Evolutionary conservation across 2,329 filamentous ascomycete species (phyloP), one percentile per base, ranked within the genome.

Genomic region (Madurella mycetomatis): DNA sequence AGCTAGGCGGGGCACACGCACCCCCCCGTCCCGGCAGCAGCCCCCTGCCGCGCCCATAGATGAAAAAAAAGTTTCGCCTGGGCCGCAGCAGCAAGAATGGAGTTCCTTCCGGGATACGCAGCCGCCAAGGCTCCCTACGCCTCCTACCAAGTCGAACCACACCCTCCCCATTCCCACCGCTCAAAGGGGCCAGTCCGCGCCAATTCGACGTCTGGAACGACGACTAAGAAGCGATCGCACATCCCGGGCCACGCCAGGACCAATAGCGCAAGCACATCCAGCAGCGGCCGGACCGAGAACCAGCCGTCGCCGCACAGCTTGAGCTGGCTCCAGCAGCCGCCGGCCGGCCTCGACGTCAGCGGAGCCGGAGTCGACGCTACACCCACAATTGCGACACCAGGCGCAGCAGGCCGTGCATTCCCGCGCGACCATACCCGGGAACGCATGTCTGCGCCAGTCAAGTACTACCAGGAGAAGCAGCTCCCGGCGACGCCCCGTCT

Each of bases 211-310:
- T 60, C 63, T 13, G 56, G 55, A 12, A 40, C 55, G 9, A 44
- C 48, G 19, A 51, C 49, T 16, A 62, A 60, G 50, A 64, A 56
- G 50, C 58, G 60, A 46, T 58, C 62, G 39, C 62, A 63, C 45
- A 60, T 64, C 18, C 54, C 62, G 44, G 65, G 64, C 18, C 67
- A 69, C 57, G 61, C 63, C 30, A 56, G 67, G 39, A 68, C 66
- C 5, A 69, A 67, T 48, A 70, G 66, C 56, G 64, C 64, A 44
- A 68, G 67, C 56, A 65, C 62, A 4, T 25, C 25, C 25, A 60
- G 51, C 55, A 61, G 61, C 60, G 64, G 63, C 56, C 50, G 58
- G 43, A 55, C 58, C 53, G 57, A 62, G 18, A 51, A 51, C 48
- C 49, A 52, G 9, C 49, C 54, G 30, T 51, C 55, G 43, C 44